phyloP scores from a whole-genome alignment of 2,329 filamentous ascomycete species.

The Meredithiella fracta region DNA sequence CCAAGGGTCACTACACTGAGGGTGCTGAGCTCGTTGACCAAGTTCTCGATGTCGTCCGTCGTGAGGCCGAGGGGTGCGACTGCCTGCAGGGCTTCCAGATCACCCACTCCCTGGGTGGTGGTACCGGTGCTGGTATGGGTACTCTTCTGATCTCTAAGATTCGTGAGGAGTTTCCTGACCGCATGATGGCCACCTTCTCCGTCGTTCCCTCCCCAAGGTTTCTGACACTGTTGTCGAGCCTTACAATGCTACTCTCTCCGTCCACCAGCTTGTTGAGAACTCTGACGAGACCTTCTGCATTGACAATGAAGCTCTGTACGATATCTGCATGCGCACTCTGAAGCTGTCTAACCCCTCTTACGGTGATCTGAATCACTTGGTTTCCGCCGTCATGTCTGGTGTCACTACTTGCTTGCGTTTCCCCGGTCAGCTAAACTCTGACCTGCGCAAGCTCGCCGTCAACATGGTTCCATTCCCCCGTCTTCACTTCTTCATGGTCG shows the following conservation, averaged over 20 bases:
- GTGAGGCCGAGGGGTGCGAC: conserved; percentile 97
- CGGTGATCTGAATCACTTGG: conserved; percentile 97
- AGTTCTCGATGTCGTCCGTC: conserved; percentile 94
- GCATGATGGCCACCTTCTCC: conserved; percentile 99
- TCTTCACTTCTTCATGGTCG: conserved; percentile 99
- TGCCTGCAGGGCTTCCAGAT: conserved; percentile 99
- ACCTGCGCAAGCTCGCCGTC: conserved; percentile 96
- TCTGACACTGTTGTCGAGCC: conserved; percentile 99
- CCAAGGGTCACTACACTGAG: conserved; percentile 99
- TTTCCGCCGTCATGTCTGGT: conserved; percentile 98
- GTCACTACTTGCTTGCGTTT: conserved; percentile 98
- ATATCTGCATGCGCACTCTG: conserved; percentile 99
- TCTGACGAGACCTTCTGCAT: conserved; percentile 99
- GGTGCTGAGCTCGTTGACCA: conserved; percentile 97
- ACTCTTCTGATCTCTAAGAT: conserved; percentile 99
- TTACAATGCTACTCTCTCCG: conserved; percentile 97
- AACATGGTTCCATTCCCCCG: conserved; percentile 99
- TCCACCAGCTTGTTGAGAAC: conserved; percentile 99
- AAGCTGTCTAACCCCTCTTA: conserved; percentile 98
- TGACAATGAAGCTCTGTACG: conserved; percentile 99
- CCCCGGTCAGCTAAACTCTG: conserved; percentile 99
- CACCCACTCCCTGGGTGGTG: conserved; percentile 99
- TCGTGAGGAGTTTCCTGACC: conserved; percentile 98
- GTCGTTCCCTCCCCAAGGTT: conserved; percentile 98
- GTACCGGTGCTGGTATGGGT: conserved; percentile 99